A percentile compares a stretch with the other conserved stretches of the same genome.
Evolutionary conservation across 2,329 filamentous ascomycete genomes (phyloP).

Genomic region (Fusarium newnesense): DNA sequence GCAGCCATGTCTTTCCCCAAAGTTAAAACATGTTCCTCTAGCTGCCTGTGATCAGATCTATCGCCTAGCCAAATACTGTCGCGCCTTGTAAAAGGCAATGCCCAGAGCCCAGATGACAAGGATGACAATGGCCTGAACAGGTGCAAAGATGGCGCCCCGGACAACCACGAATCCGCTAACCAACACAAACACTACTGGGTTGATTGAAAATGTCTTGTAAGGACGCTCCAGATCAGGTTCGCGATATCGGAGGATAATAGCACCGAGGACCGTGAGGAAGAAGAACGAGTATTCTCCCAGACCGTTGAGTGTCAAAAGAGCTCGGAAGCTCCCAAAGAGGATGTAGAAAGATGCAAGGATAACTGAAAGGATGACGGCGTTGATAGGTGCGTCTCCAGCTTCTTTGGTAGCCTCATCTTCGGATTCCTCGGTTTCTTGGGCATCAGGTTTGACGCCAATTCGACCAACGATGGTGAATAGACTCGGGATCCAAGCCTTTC

Average conservation of each 20-base stretch:
- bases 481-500: constrained; percentile 61
- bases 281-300: constrained; percentile 72
- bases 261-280: constrained; percentile 69
- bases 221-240: constrained; percentile 66
- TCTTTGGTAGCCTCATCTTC: constrained; percentile 3
- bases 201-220: constrained; percentile 62
- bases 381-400: constrained; percentile 63
- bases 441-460: constrained; percentile 47
- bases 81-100: constrained; percentile 52
- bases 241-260: constrained; percentile 64
- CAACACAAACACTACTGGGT: constrained; percentile 63
- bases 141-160: constrained; percentile 68
- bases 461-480: constrained; percentile 58
- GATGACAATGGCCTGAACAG: constrained; percentile 63
- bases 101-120: constrained; percentile 62
- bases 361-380: constrained; percentile 62
- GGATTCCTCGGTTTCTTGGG: background rate
- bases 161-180: constrained; percentile 70
- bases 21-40: no score
- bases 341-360: constrained; percentile 67
- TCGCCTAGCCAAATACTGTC: constrained; percentile 7
- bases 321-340: constrained; percentile 68
- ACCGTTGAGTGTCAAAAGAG: constrained; percentile 69
- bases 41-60: background rate
- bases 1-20: background rate